Evolutionary conservation across 2,329 filamentous ascomycete species (phyloP).

Genomic region (Ilyonectria robusta): DNA sequence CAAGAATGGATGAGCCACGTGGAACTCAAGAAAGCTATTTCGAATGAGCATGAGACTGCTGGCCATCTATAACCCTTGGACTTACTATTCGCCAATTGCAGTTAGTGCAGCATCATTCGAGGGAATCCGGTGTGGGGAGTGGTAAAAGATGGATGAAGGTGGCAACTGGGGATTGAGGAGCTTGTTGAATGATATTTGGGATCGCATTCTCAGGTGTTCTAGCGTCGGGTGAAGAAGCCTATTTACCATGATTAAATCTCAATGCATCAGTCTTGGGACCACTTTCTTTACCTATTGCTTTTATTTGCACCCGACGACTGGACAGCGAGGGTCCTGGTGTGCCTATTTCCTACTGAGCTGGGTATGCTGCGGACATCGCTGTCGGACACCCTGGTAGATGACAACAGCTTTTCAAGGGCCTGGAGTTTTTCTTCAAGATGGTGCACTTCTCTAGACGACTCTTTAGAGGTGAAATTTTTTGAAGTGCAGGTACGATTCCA

Average conservation of each 20-base stretch:
- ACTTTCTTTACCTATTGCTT: too few relatives aligned
- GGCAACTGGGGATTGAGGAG: neutral
- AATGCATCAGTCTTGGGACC: too few relatives aligned
- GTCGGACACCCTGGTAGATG: neutral
- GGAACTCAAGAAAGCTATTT: neutral
- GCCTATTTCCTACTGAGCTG: too few relatives aligned
- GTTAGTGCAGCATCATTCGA: neutral
- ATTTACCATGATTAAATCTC: too few relatives aligned
- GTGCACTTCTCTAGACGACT: neutral
- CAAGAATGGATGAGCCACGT: neutral
- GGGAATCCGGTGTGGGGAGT: neutral
- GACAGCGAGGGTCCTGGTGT: too few relatives aligned
- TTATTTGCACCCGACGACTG: too few relatives aligned
- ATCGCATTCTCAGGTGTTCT: too few relatives aligned
- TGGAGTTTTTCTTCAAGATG: neutral
- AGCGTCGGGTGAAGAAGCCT: too few relatives aligned
- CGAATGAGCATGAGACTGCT: neutral
- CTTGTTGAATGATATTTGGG: neutral
- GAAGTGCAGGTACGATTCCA: neutral
- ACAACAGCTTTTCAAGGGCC: neutral
- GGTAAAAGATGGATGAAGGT: neutral
- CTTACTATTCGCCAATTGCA: neutral
- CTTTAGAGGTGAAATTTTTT: neutral
- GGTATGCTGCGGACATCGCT: too few relatives aligned
- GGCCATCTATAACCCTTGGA: neutral